A percentile compares a stretch with the other conserved stretches of the same genome.
Conservation (phyloP, 176 grass and related monocot species). For the Hyparrhenia diplandra region DNA sequence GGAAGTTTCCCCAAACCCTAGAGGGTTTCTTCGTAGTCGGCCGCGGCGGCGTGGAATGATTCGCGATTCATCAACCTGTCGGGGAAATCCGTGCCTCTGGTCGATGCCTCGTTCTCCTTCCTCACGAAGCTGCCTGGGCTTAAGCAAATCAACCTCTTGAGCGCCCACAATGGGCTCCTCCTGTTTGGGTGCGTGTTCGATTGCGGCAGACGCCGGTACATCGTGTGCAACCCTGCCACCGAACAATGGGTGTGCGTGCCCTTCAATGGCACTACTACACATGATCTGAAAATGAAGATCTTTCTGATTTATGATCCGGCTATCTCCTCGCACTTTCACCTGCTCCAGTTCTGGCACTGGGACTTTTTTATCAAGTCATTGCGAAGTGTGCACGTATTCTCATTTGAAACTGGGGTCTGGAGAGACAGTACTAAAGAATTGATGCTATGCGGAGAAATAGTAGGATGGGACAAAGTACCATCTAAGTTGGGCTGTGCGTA, state of each 20-base stretch:
- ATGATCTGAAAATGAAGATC: too few species aligned
- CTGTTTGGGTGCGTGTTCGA: neutral
- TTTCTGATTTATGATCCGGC: too few species aligned
- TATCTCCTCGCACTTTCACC: too few species aligned
- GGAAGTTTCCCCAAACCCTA: neutral
- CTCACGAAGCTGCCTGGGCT: neutral
- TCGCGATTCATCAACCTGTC: neutral
- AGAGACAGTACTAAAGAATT: neutral
- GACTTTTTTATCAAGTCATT: too few species aligned
- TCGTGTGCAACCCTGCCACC: neutral
- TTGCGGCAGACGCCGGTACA: neutral
- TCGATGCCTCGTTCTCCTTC: neutral
- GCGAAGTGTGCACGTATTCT: neutral
- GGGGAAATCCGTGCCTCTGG: neutral
- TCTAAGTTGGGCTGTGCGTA: neutral
- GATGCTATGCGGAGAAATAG: too few species aligned
- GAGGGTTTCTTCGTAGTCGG: neutral
- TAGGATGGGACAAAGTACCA: too few species aligned
- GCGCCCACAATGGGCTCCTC: neutral
- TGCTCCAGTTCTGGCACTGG: too few species aligned
- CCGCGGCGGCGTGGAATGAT: too few species aligned
- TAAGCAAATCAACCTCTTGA: neutral
- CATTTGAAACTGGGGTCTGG: neutral
- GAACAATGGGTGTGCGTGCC: neutral
- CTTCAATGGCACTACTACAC: rapidly evolving